phyloP scores from a whole-genome alignment of 2,329 filamentous ascomycete species.

The Elsinoe ampelina region DNA sequence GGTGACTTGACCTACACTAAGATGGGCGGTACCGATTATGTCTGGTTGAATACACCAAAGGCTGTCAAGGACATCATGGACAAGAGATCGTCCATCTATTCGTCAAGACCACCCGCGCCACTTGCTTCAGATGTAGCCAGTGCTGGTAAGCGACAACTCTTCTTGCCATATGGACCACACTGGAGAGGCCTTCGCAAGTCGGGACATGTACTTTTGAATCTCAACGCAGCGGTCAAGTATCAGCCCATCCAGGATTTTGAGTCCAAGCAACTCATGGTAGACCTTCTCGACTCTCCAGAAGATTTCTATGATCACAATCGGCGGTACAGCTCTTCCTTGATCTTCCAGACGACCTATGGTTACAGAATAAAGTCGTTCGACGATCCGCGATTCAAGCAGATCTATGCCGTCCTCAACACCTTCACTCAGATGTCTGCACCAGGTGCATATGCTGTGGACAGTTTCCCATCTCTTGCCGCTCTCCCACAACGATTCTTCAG shows the following conservation, averaged over 20 bases:
- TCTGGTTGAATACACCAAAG: constrained; percentile 29
- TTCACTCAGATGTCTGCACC: constrained; percentile 8
- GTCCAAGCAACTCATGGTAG: constrained; percentile 18
- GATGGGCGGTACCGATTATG: constrained; percentile 32
- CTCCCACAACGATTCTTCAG: constrained; percentile 26
- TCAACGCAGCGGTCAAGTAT: constrained; percentile 21
- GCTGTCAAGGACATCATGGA: constrained; percentile 20
- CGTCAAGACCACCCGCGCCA: constrained; percentile 21
- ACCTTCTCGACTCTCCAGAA: constrained; percentile 23
- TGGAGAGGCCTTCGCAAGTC: constrained; percentile 25
- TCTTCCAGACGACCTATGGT: constrained; percentile 29
- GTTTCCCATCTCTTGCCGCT: constrained; percentile 24
- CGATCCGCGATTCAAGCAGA: constrained; percentile 7
- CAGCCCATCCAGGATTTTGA: constrained; percentile 23
- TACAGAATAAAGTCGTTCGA: constrained; percentile 23
- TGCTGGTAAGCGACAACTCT: constrained; percentile 21
- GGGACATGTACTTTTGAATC: constrained; percentile 22
- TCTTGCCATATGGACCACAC: constrained; percentile 23
- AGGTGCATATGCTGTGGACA: constrained; percentile 12
- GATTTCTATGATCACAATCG: constrained; percentile 27
- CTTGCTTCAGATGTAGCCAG: constrained; percentile 29
- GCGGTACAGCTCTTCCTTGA: constrained; percentile 27
- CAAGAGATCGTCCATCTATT: constrained; percentile 17
- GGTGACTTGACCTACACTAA: constrained; percentile 34
- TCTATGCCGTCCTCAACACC: neutral